These are phyloP conservation scores for Sisymbrium irio DNA, from an alignment of 345 rosid genomes.

Conservation along the genomic window DNA sequence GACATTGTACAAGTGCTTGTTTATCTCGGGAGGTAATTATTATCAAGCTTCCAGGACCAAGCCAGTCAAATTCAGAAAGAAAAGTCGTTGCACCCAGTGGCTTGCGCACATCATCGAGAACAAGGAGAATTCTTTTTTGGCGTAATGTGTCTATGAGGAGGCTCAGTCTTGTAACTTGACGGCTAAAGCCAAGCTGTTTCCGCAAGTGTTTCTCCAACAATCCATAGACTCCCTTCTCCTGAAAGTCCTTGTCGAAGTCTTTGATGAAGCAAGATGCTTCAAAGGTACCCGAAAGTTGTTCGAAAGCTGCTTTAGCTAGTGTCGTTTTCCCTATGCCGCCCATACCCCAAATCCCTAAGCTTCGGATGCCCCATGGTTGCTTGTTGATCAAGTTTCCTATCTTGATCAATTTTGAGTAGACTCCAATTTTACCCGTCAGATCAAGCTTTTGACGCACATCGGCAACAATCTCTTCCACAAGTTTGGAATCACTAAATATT, in stretches of 20 bases:
- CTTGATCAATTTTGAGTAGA: slow-evolving; percentile 1
- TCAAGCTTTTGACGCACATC: neutral
- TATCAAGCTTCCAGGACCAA: neutral
- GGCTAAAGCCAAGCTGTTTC: neutral
- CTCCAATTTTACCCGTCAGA: neutral
- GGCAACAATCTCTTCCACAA: neutral
- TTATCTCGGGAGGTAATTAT: slow-evolving; percentile 7
- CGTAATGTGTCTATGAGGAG: neutral
- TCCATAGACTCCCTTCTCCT: neutral
- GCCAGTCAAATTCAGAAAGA: neutral
- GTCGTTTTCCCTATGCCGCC: slow-evolving; percentile 20
- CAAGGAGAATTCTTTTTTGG: slow-evolving; percentile 1
- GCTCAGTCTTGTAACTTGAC: neutral
- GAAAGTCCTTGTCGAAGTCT: neutral
- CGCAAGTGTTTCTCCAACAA: neutral
- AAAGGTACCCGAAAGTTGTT: neutral
- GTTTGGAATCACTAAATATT: neutral
- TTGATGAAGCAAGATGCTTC: slow-evolving; percentile 11
- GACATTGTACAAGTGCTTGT: neutral
- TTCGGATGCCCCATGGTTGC: slow-evolving; percentile 9
- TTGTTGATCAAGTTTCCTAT: slow-evolving; percentile 13
- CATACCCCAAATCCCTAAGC: slow-evolving; percentile 26
- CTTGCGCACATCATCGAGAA: neutral
- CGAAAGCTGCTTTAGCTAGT: slow-evolving; percentile 18
- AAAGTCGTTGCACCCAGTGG: neutral